Evolutionary conservation across 345 rosid species (phyloP), one percentile per base, ranked within the genome.

Genomic region (Passiflora organensis): DNA sequence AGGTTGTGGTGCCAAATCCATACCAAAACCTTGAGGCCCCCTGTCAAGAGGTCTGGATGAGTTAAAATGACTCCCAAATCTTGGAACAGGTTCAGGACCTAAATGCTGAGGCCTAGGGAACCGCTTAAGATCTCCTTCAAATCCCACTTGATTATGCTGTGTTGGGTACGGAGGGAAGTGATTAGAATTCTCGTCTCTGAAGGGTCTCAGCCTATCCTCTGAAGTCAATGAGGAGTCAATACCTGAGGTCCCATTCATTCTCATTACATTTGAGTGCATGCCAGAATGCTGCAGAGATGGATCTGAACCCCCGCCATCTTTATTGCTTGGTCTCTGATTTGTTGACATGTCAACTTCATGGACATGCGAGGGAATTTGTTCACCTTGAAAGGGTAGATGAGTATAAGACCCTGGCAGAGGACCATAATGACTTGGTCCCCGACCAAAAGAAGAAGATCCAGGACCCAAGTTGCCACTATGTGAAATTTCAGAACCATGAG

Each of bases 81-180:
- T 73, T 1, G 68, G 52, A 63, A 43, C 60, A 34, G 68, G 66
- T 11, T 73, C 78, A 37, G 48, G 39, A 52, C 76, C 80, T 23
- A 73, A 39, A 65, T 50, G 63, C 60, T 72, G 61, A 53, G 82
- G 66, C 73, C 75, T 69, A 43, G 80, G 64, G 25, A 71, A 74
- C 54, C 60, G 77, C 62, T 70, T 81, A 22, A 53, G 53, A 69
- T 79, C 80, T 55, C 63, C 82, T 18, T 82, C 81, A 52, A 77
- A 72, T 43, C 51, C 76, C 48, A 73, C 72, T 32, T 49, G 70
- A 60, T 60, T 76, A 25, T 41, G 73, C 37, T 53, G 66, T 43
- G 75, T 46, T 45, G 72, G 73, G 39, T 75, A 77, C 54, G 48
- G 32, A 2, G 66, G 51, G 8, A 76, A 67, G 23, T 53, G 72